Evolutionary conservation across 169 alveolate genomes (phyloP).

Genomic region (Toxoplasma gondii): DNA sequence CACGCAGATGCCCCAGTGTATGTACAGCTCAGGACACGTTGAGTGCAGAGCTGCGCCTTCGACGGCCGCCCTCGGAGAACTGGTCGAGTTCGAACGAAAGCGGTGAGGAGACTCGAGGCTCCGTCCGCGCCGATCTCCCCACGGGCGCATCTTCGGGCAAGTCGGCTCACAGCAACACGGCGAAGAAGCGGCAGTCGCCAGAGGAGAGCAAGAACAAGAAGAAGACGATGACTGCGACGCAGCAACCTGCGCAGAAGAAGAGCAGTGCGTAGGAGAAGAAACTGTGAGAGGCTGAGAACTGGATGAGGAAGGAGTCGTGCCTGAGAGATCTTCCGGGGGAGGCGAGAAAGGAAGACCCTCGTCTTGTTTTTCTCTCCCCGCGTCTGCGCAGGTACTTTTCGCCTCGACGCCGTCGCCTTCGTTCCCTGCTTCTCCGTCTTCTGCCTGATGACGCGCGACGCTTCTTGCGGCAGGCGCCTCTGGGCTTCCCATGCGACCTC

Average conservation of each 20-base stretch:
- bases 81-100: too few species aligned
- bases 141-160: neutral
- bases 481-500: too few species aligned
- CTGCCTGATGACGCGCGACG: too few species aligned
- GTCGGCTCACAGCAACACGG: neutral
- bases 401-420: too few species aligned
- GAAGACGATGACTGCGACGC: neutral
- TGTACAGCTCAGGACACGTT: constrained; percentile 21
- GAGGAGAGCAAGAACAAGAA: neutral
- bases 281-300: too few species aligned
- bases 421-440: too few species aligned
- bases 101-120: neutral
- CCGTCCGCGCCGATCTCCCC: neutral
- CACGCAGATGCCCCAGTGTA: constrained; percentile 16
- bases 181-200: constrained; percentile 6
- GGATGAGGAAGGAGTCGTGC: too few species aligned
- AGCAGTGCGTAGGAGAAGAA: neutral
- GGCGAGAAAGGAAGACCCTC: too few species aligned
- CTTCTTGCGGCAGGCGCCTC: too few species aligned
- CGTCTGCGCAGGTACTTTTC: too few species aligned
- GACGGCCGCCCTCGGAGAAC: neutral
- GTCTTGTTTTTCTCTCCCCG: too few species aligned
- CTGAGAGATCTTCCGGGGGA: too few species aligned
- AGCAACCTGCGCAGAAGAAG: neutral
- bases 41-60: neutral